A percentile compares a stretch with the other conserved stretches of the same genome.
Evolutionary conservation across 1,284 basidiomycete genomes (phyloP).

Genomic region (Apiotrichum gracile): DNA sequence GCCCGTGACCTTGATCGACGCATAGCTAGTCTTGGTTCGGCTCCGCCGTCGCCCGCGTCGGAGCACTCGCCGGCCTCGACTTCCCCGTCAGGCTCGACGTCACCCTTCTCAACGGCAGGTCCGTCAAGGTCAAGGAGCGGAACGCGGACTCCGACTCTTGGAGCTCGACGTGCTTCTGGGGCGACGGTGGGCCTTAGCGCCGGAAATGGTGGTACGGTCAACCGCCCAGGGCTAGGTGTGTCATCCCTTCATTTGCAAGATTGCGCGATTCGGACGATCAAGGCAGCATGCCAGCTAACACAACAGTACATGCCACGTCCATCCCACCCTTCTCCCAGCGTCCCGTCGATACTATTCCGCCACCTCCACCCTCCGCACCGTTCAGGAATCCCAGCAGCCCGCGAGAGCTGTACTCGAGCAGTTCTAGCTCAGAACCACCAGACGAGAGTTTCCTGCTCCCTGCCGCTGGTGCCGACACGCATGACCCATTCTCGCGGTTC

Average conservation of each 20-base stretch:
- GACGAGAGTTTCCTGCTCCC: slow-evolving; percentile 34
- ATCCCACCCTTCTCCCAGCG: slow-evolving; percentile 35
- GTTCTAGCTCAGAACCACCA: slow-evolving; percentile 29
- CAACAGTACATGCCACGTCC: slow-evolving; percentile 11
- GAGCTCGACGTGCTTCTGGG: not conserved
- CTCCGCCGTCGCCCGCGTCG: not conserved
- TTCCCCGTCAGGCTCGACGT: not conserved
- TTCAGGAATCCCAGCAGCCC: slow-evolving; percentile 2
- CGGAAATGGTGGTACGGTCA: not conserved
- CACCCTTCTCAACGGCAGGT: not conserved
- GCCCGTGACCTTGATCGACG: slow-evolving; percentile 38
- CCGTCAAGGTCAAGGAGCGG: not conserved
- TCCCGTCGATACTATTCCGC: slow-evolving; percentile 12
- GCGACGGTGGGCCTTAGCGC: slow-evolving; percentile 5
- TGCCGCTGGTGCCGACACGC: slow-evolving; percentile 30
- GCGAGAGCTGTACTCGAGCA: slow-evolving; percentile 28
- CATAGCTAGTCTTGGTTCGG: slow-evolving; percentile 11
- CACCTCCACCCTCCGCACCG: slow-evolving; percentile 2
- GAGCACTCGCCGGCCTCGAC: not conserved
- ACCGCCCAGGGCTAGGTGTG: slow-evolving; percentile 4
- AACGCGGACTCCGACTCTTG: not conserved
- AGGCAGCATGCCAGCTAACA: not conserved
- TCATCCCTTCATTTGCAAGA: not conserved
- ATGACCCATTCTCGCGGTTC: slow-evolving; percentile 46
- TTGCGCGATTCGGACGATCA: not conserved